Evolutionary conservation across 2,329 filamentous ascomycete genomes (phyloP), one percentile per base, ranked within the genome.

Genomic region (Venturia effusa): DNA sequence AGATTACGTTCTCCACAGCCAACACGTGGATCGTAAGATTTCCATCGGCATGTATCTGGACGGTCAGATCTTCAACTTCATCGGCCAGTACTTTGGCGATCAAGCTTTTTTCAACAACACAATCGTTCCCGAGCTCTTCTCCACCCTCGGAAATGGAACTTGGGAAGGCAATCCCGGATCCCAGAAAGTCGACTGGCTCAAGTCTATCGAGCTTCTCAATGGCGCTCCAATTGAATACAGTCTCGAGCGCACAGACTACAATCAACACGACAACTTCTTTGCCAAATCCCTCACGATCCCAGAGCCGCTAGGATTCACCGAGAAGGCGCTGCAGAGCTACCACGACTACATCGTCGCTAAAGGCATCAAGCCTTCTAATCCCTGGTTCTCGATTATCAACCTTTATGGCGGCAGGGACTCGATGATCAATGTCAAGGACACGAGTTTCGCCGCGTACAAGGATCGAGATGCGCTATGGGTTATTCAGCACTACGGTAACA

Each of bases 11-110:
- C 72, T 71, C 34, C 78, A 76, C 59, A 71, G 72, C 4, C 71
- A 76, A 2, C 70, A 78, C 1, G 69, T 79, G 10, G 77, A 77
- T 61, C 69, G 72, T 62, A 74, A 76, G 45, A 70, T 78, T 32
- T 74, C 74, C 0, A 75, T 77, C 51, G 76, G 76, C 10, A 71
- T 77, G 55, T 76, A 79, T 66, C 69, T 77, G 37, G 75, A 79
- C 61, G 71, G 70, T 39, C 67, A 43, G 13, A 45, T 32, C 10
- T 76, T 75, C 69, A 71, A 67, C 39, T 66, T 79, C 40, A 70
- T 70, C 51, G 78, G 78, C 22, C 74, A 74, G 64, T 79, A 77
- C 68, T 74, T 77, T 61, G 76, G 75, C 43, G 66, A 69, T 48
- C 66, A 70, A 2, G 66, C 67, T 4, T 71, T 73, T n/a, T 77